Base-by-base conservation (phyloP, 345 rosid species). In the Populus nigra region DNA sequence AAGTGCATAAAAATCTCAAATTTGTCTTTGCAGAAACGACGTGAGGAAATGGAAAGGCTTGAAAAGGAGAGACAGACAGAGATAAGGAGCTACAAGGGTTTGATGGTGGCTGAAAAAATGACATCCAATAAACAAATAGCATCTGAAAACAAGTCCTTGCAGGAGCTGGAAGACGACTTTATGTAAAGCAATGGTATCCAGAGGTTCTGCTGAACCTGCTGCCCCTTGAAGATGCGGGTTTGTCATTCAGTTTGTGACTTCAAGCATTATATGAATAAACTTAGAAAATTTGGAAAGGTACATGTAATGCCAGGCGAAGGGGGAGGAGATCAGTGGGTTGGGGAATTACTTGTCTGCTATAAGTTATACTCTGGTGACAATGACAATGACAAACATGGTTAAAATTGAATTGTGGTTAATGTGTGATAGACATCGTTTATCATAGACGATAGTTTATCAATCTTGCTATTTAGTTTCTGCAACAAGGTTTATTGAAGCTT, bases 41-140 rank as follows among this genome's bases (percentile, higher is more conserved):
- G 91, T 2, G 99, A 93, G 79, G 99, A 93, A 33, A 84, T 93
- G 86, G 94, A 90, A 0, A 92, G 90, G 89, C 87, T 93, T 71
- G 99, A 93, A 81, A 96, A 92, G 86, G 99, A 93, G 82, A 91
- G 87, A 77, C 99, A 93, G 73, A 90, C 93, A 66, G 98, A 96
- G 85, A 75, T 91, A 83, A 87, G 97, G 86, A 96, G 98, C 92
- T 96, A 93, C 93, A 96, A 93, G 80, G 94, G 96, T 23, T 72
- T 96, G 88, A 96, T 96, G 99, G 97, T 96, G 31, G 76, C 96
- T 25, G 98, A 96, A 9, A 96, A 93, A 39, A 96, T 96, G 98
- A 93, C 97, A 72, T 93, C 97, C 20, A 93, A 96, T 90, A 96
- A 96, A 86, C 88, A 96, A 76, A 88, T 93, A 74, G 98, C 97